phyloP scores from a whole-genome alignment of 1,284 basidiomycete species.

The Mycocalia duriaeana region DNA sequence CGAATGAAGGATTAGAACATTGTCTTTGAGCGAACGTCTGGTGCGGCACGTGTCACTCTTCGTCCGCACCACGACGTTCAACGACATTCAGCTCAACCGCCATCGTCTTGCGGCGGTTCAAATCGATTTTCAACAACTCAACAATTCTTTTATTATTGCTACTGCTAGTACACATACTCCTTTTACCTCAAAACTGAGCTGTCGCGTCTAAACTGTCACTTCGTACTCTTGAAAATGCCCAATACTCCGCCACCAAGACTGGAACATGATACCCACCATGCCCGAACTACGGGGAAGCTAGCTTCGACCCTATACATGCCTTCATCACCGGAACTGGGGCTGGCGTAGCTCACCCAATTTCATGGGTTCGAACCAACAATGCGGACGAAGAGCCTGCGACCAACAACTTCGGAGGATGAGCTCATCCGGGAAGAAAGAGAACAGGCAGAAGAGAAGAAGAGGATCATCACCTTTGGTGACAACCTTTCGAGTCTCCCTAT shows the following conservation, averaged over 20 bases:
- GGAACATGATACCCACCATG: no score
- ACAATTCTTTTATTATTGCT: neutral
- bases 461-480: neutral
- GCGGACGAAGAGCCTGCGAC: neutral
- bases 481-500: neutral
- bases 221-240: neutral
- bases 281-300: no score
- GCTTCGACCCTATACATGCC: neutral
- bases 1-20: neutral
- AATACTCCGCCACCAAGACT: no score
- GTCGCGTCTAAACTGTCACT: neutral
- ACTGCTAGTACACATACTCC: neutral
- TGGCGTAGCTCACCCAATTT: neutral
- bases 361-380: neutral
- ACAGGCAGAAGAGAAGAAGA: neutral
- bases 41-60: neutral
- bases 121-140: neutral
- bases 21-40: neutral
- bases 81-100: neutral
- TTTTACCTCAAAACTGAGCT: neutral
- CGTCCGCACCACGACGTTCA: neutral
- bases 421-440: neutral
- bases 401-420: neutral
- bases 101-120: neutral
- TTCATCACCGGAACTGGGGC: neutral